phyloP scores from a whole-genome alignment of 176 grass and related monocot species.

The Rhipidocladum racemiflorum region DNA sequence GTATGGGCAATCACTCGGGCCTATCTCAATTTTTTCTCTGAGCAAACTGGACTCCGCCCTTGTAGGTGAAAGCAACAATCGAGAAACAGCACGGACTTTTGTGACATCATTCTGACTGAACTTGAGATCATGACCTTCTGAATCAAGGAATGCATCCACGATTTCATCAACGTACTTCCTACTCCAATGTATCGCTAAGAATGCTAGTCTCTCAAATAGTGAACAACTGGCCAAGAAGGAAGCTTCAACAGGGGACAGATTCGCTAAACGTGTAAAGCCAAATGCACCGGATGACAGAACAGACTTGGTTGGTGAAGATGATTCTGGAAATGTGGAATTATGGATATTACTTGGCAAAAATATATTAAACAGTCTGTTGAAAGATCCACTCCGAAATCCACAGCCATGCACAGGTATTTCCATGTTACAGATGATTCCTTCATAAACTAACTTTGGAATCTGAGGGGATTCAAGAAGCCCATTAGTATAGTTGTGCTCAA shows the following conservation, averaged over 20 bases:
- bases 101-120: conserved; percentile 47
- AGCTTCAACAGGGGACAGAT: conserved; percentile 78
- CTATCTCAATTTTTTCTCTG: conserved; percentile 54
- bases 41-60: conserved; percentile 67
- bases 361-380: conserved; percentile 82
- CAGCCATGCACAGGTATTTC: conserved; percentile 39
- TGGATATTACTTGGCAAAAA: conserved; percentile 73
- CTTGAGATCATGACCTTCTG: conserved; percentile 55
- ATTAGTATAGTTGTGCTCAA: conserved; percentile 17
- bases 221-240: conserved; percentile 76
- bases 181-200: conserved; percentile 48
- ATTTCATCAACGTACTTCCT: conserved; percentile 57
- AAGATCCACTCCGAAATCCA: conserved; percentile 53
- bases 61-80: conserved; percentile 74
- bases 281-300: conserved; percentile 54
- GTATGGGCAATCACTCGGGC: conserved; percentile 49
- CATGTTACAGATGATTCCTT: conserved; percentile 53
- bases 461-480: conserved; percentile 34
- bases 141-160: conserved; percentile 65
- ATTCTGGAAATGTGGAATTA: conserved; percentile 50
- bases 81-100: conserved; percentile 64
- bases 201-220: conserved; percentile 62
- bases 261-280: conserved; percentile 70
- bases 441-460: conserved; percentile 88
- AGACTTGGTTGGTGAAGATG: conserved; percentile 40